Percentiles rank a stretch among this genome's conserved stretches.
Conservation (phyloP, 441 rosid genomes). For the Brassica hybrid region DNA sequence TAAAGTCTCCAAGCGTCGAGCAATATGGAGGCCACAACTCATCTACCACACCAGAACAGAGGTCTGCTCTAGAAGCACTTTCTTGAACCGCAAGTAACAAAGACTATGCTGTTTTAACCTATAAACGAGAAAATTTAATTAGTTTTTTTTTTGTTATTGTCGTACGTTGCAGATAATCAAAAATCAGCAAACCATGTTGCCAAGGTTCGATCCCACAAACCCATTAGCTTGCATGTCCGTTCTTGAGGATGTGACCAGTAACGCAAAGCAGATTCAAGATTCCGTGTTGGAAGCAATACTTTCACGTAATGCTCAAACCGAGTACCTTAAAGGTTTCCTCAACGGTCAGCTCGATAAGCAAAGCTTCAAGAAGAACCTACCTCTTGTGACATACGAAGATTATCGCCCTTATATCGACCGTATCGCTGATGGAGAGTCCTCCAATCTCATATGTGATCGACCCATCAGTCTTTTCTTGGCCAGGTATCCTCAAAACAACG, state of each 20-base stretch:
- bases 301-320: too few species aligned
- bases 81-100: background rate
- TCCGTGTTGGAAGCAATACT: too few species aligned
- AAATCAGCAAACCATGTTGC: conserved; percentile 32
- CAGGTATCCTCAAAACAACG: conserved; percentile 18
- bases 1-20: background rate
- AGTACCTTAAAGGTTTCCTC: too few species aligned
- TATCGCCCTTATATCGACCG: conserved; percentile 58
- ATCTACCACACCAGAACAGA: conserved; percentile 15
- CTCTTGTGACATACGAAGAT: conserved; percentile 70
- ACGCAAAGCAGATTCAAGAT: conserved; percentile 55
- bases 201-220: conserved; percentile 32
- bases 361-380: conserved; percentile 59
- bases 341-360: too few species aligned
- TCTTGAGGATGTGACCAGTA: conserved; percentile 61
- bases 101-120: background rate
- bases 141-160: background rate
- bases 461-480: conserved; percentile 49
- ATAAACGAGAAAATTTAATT: background rate
- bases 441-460: conserved; percentile 53
- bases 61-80: background rate
- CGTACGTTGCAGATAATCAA: conserved; percentile 6
- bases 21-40: background rate
- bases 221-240: conserved; percentile 52
- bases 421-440: conserved; percentile 63